Conservation (phyloP, 331 rosid genomes). For the Quercus lobata region DNA sequence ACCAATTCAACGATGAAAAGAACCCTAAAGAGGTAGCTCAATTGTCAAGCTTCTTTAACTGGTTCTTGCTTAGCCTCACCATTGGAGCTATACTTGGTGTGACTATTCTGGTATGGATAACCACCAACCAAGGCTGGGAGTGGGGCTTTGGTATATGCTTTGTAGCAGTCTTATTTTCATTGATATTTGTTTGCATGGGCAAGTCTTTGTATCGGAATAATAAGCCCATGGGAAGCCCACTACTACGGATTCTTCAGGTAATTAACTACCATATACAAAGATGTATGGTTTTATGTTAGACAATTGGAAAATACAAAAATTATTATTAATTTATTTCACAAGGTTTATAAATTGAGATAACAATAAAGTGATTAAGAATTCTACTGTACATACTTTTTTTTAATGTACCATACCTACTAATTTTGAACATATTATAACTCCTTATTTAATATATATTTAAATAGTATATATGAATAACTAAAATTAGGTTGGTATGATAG, state of each 20-base stretch:
- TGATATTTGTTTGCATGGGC: conserved; percentile 46
- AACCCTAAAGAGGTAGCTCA: conserved; percentile 64
- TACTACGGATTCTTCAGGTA: conserved; percentile 60
- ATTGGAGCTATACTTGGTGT: conserved; percentile 71
- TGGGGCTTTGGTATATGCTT: conserved; percentile 53
- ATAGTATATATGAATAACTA: no score
- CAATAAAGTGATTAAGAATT: no score
- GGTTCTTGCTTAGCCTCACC: conserved; percentile 74
- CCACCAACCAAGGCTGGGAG: conserved; percentile 64
- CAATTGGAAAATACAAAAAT: no score
- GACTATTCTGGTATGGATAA: conserved; percentile 58
- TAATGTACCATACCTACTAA: no score
- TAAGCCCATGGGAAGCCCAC: conserved; percentile 67
- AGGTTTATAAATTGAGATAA: no score
- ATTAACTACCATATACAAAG: background rate
- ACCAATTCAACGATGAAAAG: conserved; percentile 63
- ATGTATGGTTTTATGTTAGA: background rate
- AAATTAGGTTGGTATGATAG: no score
- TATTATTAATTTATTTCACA: no score
- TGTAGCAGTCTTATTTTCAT: conserved; percentile 29
- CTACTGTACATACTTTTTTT: no score
- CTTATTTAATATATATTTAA: no score
- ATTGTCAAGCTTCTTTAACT: conserved; percentile 79
- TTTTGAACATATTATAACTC: no score
- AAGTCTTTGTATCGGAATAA: conserved; percentile 58